Percentiles rank a stretch among this genome's conserved stretches.
These are phyloP conservation scores for Odonthalia washingtoniensis DNA, from an alignment of 31 red algal genomes.

Conservation along the genomic window DNA sequence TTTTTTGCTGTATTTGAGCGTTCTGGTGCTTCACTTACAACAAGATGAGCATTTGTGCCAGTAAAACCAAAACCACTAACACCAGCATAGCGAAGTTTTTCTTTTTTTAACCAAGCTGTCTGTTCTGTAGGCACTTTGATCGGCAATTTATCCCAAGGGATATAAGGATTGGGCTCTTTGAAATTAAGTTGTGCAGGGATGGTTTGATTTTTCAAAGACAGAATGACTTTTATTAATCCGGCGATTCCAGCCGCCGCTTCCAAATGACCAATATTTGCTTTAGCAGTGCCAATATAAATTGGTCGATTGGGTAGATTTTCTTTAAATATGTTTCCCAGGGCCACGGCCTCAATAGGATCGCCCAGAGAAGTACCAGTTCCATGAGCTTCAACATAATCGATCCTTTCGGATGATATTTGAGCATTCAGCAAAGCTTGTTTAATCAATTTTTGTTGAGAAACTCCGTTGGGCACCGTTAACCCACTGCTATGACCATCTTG, in stretches of 20 bases:
- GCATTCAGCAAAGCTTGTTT: conserved; percentile 16
- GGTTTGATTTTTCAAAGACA: conserved; percentile 5
- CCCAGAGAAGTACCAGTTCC: conserved; percentile 30
- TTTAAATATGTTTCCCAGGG: conserved; percentile 1
- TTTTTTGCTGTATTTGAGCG: not conserved
- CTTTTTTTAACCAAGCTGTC: conserved; percentile 26
- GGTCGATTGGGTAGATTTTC: not conserved
- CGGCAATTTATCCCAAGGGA: conserved; percentile 9
- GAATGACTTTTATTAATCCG: conserved; percentile 20
- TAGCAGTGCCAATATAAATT: conserved; percentile 8
- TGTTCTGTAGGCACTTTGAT: conserved; percentile 7
- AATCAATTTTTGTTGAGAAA: conserved; percentile 5
- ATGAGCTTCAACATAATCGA: conserved; percentile 32
- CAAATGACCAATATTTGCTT: conserved; percentile 35
- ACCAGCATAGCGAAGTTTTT: not conserved
- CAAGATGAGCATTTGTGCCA: conserved; percentile 29
- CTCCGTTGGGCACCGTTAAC: conserved; percentile 2
- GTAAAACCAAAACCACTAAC: conserved; percentile 25
- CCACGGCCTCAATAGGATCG: conserved; percentile 25
- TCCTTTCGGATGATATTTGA: not conserved
- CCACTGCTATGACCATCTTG: not conserved
- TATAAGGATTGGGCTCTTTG: conserved; percentile 23
- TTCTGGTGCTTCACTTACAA: conserved; percentile 8
- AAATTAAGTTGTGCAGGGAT: conserved; percentile 19
- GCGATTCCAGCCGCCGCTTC: conserved; percentile 26